phyloP scores from a whole-genome alignment of 441 rosid species.

The Adansonia grandidieri region DNA sequence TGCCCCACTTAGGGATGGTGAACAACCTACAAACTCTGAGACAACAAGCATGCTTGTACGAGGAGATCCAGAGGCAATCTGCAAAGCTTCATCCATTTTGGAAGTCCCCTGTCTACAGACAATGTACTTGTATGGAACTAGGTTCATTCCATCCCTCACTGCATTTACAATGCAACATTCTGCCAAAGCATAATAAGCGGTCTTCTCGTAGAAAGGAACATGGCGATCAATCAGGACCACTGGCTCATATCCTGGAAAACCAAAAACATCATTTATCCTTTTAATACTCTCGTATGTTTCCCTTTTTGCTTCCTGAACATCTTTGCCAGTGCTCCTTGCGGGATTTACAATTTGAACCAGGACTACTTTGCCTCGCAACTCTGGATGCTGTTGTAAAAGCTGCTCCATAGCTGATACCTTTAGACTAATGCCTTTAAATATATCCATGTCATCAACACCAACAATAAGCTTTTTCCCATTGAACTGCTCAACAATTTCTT shows the following conservation, averaged over 20 bases:
- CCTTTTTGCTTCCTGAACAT: constrained; percentile 65
- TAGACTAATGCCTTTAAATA: constrained; percentile 28
- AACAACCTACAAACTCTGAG: constrained; percentile 30
- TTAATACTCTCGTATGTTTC: constrained; percentile 57
- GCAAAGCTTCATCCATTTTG: constrained; percentile 21
- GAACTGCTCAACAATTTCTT: constrained; percentile 24
- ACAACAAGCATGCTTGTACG: constrained; percentile 24
- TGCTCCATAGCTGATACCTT: constrained; percentile 27
- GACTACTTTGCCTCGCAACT: constrained; percentile 26
- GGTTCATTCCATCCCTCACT: constrained; percentile 31
- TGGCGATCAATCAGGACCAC: constrained; percentile 71
- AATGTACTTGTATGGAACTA: constrained; percentile 26
- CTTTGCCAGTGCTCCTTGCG: constrained; percentile 76
- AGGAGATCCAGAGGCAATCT: constrained; percentile 14
- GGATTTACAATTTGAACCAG: constrained; percentile 83
- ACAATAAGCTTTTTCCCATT: constrained; percentile 14
- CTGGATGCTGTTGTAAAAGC: constrained; percentile 19
- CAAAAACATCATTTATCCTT: constrained; percentile 64
- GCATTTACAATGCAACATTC: constrained; percentile 32
- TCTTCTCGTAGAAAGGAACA: constrained; percentile 65
- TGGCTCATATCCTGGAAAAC: constrained; percentile 68
- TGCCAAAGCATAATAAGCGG: constrained; percentile 30
- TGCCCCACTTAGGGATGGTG: constrained; percentile 31
- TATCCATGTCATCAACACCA: constrained; percentile 31
- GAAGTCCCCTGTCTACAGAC: constrained; percentile 30